These are phyloP conservation scores for Oryza rufipogon DNA, from an alignment of 176 grass and related monocot genomes.

Conservation along the genomic window DNA sequence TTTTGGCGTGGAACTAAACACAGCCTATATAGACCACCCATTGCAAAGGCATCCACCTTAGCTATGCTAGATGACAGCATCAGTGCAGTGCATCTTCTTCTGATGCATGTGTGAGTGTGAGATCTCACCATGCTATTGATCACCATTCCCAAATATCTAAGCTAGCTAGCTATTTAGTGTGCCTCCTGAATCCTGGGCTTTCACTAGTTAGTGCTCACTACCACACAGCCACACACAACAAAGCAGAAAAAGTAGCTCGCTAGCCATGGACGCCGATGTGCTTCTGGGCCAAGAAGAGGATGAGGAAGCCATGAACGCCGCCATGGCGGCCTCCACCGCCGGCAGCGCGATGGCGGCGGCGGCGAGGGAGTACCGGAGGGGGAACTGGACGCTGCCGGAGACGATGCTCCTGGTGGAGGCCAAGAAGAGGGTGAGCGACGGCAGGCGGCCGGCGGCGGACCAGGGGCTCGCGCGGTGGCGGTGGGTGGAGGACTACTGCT, in stretches of 20 bases:
- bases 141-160: conserved; percentile 28
- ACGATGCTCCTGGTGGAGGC: conserved; percentile 87
- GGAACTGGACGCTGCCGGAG: conserved; percentile 94
- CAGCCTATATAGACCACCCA: background rate
- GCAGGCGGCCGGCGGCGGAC: conserved; percentile 49
- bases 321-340: background rate
- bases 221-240: background rate
- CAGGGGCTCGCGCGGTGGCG: conserved; percentile 79
- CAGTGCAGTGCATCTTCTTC: background rate
- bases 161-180: background rate
- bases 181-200: background rate
- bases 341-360: conserved; percentile 31
- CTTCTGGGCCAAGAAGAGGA: conserved; percentile 34
- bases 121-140: conserved; percentile 7
- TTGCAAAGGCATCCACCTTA: conserved; percentile 27
- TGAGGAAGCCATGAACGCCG: conserved; percentile 19
- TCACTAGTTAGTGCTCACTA: background rate
- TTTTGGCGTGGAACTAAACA: no score
- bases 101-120: background rate
- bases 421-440: conserved; percentile 73
- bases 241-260: background rate
- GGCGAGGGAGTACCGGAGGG: conserved; percentile 71
- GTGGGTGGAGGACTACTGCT: conserved; percentile 99
- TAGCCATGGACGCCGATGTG: conserved; percentile 35
- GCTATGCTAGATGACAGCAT: background rate